Conservation (phyloP, 2,329 filamentous ascomycete species). For the Akanthomyces lecanii region DNA sequence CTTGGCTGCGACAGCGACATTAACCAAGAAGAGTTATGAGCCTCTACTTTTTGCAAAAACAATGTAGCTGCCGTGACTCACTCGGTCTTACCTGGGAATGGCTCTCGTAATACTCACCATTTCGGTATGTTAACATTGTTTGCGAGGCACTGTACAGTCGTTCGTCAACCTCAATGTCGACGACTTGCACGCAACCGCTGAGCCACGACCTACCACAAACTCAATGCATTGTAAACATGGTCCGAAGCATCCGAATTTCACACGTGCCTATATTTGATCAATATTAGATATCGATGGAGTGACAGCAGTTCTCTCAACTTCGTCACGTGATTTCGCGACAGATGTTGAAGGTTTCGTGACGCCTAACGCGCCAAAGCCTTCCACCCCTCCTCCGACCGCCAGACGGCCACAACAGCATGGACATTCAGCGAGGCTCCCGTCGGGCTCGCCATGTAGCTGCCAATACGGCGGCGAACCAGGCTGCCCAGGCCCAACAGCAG, state of each 20-base stretch:
- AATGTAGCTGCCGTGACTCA: no score
- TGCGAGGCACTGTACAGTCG: no score
- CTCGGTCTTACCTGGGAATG: no score
- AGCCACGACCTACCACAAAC: not conserved
- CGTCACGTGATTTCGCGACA: slow-evolving; percentile 14
- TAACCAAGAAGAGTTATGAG: no score
- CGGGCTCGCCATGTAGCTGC: slow-evolving; percentile 29
- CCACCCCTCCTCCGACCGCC: not conserved
- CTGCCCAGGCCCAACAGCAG: slow-evolving; percentile 15
- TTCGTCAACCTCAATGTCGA: no score
- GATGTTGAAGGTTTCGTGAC: not conserved
- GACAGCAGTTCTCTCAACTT: not conserved
- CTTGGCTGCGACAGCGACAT: not conserved
- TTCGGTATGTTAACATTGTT: no score
- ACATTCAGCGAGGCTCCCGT: slow-evolving; percentile 29
- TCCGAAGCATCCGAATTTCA: not conserved
- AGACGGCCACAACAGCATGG: slow-evolving; percentile 22
- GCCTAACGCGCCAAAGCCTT: not conserved
- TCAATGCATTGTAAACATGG: not conserved
- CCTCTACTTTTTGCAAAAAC: no score
- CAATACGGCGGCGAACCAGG: slow-evolving; percentile 20
- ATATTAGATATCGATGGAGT: not conserved
- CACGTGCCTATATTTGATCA: not conserved
- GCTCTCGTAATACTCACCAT: no score
- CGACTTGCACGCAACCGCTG: not conserved